Evolutionary conservation across 805 yeast genomes (phyloP).

Genomic region (Pichia kluyveri): DNA sequence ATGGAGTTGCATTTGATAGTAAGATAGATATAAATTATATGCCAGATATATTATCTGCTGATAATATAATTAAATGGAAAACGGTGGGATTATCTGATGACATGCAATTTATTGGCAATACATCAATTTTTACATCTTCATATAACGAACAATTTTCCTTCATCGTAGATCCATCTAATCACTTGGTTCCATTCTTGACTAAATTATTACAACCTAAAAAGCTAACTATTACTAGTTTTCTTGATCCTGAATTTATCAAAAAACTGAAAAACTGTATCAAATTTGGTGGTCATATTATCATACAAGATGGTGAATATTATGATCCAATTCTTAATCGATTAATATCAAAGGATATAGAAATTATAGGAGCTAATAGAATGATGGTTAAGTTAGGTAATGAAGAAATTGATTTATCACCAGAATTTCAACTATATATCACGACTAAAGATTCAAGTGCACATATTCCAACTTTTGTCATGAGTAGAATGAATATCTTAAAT

Average conservation of each 20-base stretch:
- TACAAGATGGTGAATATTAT: conserved; percentile 72
- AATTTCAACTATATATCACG: conserved; percentile 51
- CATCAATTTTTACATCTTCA: conserved; percentile 33
- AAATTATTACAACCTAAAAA: conserved; percentile 26
- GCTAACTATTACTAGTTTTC: conserved; percentile 55
- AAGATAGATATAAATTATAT: conserved; percentile 16
- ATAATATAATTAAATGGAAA: conserved; percentile 43
- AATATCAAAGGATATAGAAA: conserved; percentile 48
- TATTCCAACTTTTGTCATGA: conserved; percentile 46
- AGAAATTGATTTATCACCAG: conserved; percentile 57
- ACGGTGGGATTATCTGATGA: conserved; percentile 47
- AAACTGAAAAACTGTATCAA: conserved; percentile 72
- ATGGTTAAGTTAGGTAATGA: conserved; percentile 52
- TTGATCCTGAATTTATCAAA: conserved; percentile 56
- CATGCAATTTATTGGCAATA: conserved; percentile 54
- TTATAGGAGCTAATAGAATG: conserved; percentile 67
- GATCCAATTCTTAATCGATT: conserved; percentile 68
- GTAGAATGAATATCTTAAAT: conserved; percentile 57
- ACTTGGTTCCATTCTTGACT: conserved; percentile 33
- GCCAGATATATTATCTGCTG: conserved; percentile 31
- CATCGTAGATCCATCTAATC: conserved; percentile 65
- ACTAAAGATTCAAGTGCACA: conserved; percentile 46
- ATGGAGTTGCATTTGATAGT: conserved; percentile 31
- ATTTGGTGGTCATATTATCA: conserved; percentile 69
- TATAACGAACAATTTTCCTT: conserved; percentile 35